Evolutionary conservation across 2,329 filamentous ascomycete genomes (phyloP).

Genomic region (Monilinia fructigena): DNA sequence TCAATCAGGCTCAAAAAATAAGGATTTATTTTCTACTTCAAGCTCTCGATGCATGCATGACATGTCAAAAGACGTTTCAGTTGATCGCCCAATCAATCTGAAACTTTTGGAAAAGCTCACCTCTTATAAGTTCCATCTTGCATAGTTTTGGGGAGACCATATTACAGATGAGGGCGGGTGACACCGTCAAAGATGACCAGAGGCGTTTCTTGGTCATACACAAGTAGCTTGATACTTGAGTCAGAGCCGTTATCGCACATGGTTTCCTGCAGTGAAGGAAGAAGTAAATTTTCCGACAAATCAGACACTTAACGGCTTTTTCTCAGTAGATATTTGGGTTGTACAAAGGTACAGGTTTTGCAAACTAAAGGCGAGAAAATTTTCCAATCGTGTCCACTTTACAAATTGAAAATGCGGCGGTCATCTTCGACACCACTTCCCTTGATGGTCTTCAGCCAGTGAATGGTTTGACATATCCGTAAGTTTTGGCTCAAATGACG

Average conservation of each 20-base stretch:
- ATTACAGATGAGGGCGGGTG: neutral
- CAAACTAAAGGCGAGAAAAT: too few species aligned
- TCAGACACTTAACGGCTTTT: neutral
- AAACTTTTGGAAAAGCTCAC: neutral
- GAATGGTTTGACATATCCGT: neutral
- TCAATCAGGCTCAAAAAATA: neutral
- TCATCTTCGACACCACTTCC: constrained; percentile 4
- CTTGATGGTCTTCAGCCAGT: constrained; percentile 10
- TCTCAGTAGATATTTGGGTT: neutral
- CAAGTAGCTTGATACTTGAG: neutral
- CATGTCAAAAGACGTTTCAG: neutral
- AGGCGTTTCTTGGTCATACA: neutral
- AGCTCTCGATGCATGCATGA: neutral
- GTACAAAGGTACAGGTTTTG: neutral
- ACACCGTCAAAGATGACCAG: neutral
- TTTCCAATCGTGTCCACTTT: constrained; percentile 13
- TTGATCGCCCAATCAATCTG: neutral
- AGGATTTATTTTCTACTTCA: constrained; percentile 8
- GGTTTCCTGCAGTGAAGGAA: neutral
- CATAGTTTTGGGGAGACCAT: neutral
- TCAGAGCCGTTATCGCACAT: constrained; percentile 13
- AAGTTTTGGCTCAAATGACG: neutral
- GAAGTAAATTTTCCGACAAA: neutral
- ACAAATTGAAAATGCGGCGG: neutral
- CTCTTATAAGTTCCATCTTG: neutral